Evolutionary conservation across 2,329 filamentous ascomycete genomes (phyloP), one percentile per base, ranked within the genome.

Genomic region (Penicillium sp.): DNA sequence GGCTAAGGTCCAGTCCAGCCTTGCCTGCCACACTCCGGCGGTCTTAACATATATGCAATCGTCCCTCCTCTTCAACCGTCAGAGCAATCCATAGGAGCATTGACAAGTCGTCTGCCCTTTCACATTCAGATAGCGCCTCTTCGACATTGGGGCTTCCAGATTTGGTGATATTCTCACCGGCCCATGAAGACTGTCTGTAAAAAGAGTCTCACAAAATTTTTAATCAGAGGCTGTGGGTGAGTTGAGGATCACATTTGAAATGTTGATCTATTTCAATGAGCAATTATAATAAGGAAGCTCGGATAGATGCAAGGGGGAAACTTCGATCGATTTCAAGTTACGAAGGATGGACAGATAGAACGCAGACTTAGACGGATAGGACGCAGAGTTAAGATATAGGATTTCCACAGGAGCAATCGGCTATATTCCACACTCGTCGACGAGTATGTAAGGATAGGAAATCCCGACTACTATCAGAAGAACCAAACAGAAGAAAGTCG

Each of bases 91-190:
- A 49, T 6, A 49, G 29, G 9, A 49, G 42, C 47, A 49, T 49
- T 20, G 42, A 45, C 12, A 49, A 24, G 28, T 49, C 47, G 13
- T 49, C 47, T 7, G 15, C 42, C 13, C 9, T 39, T 25, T 42
- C 42, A 35, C 47, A 49, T 41, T 45, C 47, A 41, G 47, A 23
- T 8, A 49, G 42, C 25, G 45, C 47, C 25, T 49, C 29, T 23
- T 38, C 28, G 8, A 45, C 15, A 3, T 32, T 23, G 2, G 42
- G 6, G 13, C 23, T 35, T 18, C 5, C 28, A 6, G 39, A 18
- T 24, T 32, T 37, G 15, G 43, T 31, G n/a, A 39, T 13, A 32
- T 39, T 29, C 24, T 38, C 24, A 24, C 23, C 38, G 20, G 20
- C n/a, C 20, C 1, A 15, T 12, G 47, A 31, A 13, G 42, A 40